Conservation (phyloP, 164 flowering plant species). For the Buxus sempervirens region DNA sequence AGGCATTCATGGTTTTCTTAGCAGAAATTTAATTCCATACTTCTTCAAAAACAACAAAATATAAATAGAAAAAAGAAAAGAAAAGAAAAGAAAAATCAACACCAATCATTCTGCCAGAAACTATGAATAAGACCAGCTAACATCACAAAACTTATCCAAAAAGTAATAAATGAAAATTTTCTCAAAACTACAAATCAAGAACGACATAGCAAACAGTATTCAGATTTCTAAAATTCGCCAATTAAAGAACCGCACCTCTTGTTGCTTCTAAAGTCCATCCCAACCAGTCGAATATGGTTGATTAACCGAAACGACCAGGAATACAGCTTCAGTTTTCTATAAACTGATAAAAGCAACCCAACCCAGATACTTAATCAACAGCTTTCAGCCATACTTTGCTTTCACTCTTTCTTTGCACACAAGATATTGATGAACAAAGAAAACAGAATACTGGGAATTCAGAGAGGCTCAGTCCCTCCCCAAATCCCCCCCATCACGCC, state of each 20-base stretch:
- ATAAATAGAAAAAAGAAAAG: not conserved
- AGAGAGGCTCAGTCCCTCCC: conserved; percentile 44
- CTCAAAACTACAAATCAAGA: not conserved
- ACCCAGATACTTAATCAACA: conserved; percentile 2
- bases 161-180: not conserved
- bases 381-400: not conserved
- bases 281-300: not conserved
- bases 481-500: conserved; percentile 40
- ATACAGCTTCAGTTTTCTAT: not conserved
- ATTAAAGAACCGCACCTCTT: conserved; percentile 17
- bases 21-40: not conserved
- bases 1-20: not conserved
- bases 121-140: not conserved
- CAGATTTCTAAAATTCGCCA: not conserved
- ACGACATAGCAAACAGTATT: not conserved
- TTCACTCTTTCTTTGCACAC: not conserved
- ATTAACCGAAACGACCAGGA: conserved; percentile 1
- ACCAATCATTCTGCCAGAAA: not conserved
- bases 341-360: conserved; percentile 8
- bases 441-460: conserved; percentile 19
- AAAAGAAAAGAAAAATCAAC: not conserved
- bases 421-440: conserved; percentile 1
- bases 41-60: not conserved
- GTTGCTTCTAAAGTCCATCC: conserved; percentile 9
- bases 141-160: not conserved